These are phyloP conservation scores for Phaffomyces thermotolerans DNA, from an alignment of 805 yeast genomes.

Conservation along the genomic window DNA sequence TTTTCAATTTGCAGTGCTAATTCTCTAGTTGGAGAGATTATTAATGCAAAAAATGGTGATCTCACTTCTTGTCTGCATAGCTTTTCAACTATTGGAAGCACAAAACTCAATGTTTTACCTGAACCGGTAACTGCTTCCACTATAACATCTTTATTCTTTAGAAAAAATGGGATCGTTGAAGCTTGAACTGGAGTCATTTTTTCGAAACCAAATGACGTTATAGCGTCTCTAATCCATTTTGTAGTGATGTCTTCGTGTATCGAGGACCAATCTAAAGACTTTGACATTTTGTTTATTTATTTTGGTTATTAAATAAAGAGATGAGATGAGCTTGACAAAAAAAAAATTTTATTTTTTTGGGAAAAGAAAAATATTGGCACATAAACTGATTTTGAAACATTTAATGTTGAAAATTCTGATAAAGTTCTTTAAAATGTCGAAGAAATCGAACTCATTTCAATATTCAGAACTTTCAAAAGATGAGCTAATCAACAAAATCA, in stretches of 20 bases:
- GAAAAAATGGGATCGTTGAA: constrained; percentile 78
- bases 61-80: constrained; percentile 33
- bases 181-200: constrained; percentile 98
- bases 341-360: constrained; percentile 1
- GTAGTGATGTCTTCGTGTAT: constrained; percentile 40
- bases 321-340: constrained; percentile 6
- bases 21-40: constrained; percentile 64
- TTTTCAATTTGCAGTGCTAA: constrained; percentile 61
- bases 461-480: constrained; percentile 60
- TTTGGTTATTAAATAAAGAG: not conserved
- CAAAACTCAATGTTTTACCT: constrained; percentile 93
- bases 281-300: constrained; percentile 12
- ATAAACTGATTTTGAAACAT: not conserved
- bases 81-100: constrained; percentile 73
- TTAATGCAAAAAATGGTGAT: constrained; percentile 58
- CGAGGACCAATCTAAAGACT: constrained; percentile 57
- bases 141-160: constrained; percentile 85
- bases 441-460: constrained; percentile 11
- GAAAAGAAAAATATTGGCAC: not conserved
- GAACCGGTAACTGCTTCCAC: constrained; percentile 98
- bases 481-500: constrained; percentile 51
- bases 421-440: constrained; percentile 5
- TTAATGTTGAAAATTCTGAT: not conserved
- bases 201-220: constrained; percentile 65
- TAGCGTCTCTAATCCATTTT: constrained; percentile 66